A percentile compares a stretch with the other conserved stretches of the same genome.
These are phyloP conservation scores for Taphrina sp. DNA, from an alignment of 1,139 yeast species.

Conservation along the genomic window DNA sequence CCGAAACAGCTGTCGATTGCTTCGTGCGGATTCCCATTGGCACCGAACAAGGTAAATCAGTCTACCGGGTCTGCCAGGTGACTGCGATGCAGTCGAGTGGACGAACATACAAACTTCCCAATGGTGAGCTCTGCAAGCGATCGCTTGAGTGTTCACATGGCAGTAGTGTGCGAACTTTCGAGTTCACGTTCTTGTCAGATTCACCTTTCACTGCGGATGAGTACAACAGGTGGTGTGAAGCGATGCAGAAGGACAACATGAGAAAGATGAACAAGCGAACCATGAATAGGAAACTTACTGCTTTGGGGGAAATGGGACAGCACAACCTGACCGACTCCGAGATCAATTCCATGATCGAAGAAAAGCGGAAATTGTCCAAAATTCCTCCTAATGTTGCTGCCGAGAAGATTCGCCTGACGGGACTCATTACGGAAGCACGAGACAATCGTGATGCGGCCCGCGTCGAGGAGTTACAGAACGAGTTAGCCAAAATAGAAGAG, in stretches of 20 bases:
- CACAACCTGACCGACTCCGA: constrained; percentile 71
- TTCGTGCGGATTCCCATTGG: constrained; percentile 84
- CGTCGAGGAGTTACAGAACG: constrained; percentile 55
- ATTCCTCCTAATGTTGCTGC: constrained; percentile 77
- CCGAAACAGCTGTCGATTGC: constrained; percentile 55
- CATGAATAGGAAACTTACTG: constrained; percentile 63
- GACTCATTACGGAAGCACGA: constrained; percentile 71
- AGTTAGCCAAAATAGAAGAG: constrained; percentile 47
- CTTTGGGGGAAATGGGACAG: constrained; percentile 60
- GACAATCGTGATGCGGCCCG: constrained; percentile 60
- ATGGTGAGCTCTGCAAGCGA: constrained; percentile 32
- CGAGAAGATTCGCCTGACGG: constrained; percentile 68
- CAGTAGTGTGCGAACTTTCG: constrained; percentile 65
- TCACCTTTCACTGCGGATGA: constrained; percentile 52
- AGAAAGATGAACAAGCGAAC: constrained; percentile 63
- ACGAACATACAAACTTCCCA: constrained; percentile 45
- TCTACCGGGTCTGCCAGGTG: constrained; percentile 80
- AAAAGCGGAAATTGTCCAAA: constrained; percentile 58
- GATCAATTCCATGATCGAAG: constrained; percentile 74
- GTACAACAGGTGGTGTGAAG: constrained; percentile 63
- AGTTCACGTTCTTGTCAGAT: constrained; percentile 53
- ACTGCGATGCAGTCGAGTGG: constrained; percentile 58
- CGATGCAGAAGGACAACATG: constrained; percentile 60
- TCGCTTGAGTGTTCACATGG: constrained; percentile 58
- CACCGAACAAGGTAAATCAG: constrained; percentile 58